Percentiles rank a stretch among this genome's conserved stretches.
Conservation (phyloP, 2,329 filamentous ascomycete species). For the Fusarium nurragi region DNA sequence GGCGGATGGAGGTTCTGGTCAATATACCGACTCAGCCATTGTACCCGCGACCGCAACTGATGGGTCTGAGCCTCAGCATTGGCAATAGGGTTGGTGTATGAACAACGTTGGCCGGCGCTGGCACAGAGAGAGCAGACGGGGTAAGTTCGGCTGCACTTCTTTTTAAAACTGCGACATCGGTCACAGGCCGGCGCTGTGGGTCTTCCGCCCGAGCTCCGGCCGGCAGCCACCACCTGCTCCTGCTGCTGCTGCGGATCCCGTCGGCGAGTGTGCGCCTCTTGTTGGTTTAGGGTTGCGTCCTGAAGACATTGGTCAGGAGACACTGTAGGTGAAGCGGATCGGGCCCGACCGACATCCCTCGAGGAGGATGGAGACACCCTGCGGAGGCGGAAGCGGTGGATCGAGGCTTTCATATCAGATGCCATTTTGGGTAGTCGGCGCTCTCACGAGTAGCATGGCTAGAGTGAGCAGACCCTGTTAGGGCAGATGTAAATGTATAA, state of each 20-base stretch:
- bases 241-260: slow-evolving; percentile 15
- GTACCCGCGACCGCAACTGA: slow-evolving; percentile 52
- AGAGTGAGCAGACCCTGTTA: background rate
- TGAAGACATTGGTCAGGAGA: slow-evolving; percentile 30
- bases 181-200: slow-evolving; percentile 49
- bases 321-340: slow-evolving; percentile 43
- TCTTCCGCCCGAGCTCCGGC: slow-evolving; percentile 9
- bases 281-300: background rate
- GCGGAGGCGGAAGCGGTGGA: slow-evolving; percentile 43
- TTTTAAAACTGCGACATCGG: slow-evolving; percentile 57
- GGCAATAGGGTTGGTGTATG: slow-evolving; percentile 45
- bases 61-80: slow-evolving; percentile 48
- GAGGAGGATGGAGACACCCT: slow-evolving; percentile 42
- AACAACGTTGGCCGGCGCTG: slow-evolving; percentile 53
- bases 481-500: background rate
- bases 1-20: slow-evolving; percentile 46
- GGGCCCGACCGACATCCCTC: slow-evolving; percentile 37
- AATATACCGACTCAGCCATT: slow-evolving; percentile 53
- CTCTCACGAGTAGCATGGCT: slow-evolving; percentile 17
- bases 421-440: slow-evolving; percentile 35
- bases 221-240: slow-evolving; percentile 1
- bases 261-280: slow-evolving; percentile 34
- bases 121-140: slow-evolving; percentile 54
- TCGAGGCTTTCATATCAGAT: slow-evolving; percentile 43
- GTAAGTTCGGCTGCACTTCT: slow-evolving; percentile 56